Evolutionary conservation across 805 yeast species (phyloP).

Genomic region (Candida ulmi): DNA sequence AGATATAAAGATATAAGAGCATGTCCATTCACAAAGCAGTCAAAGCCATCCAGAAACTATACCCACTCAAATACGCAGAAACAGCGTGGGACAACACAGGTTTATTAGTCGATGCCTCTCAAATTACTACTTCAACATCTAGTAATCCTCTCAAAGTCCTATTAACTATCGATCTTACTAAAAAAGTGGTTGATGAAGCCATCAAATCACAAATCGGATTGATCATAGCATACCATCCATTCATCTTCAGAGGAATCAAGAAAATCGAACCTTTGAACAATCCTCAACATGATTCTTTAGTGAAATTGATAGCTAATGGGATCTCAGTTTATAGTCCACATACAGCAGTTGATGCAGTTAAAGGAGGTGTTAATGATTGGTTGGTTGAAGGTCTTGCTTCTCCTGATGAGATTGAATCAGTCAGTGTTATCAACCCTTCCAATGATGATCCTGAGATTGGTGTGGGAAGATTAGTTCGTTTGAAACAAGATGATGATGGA

Average conservation of each 20-base stretch:
- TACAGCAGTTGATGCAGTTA: conserved; percentile 90
- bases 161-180: conserved; percentile 81
- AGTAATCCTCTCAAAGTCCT: conserved; percentile 30
- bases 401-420: conserved; percentile 14
- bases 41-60: conserved; percentile 58
- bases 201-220: conserved; percentile 45
- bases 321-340: conserved; percentile 93
- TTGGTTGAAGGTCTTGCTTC: conserved; percentile 55
- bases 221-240: conserved; percentile 89
- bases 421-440: conserved; percentile 39
- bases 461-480: conserved; percentile 67
- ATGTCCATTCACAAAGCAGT: conserved; percentile 39
- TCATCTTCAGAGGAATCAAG: conserved; percentile 86
- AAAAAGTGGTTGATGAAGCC: conserved; percentile 82
- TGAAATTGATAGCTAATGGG: conserved; percentile 68
- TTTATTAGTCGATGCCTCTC: conserved; percentile 66
- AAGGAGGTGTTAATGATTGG: conserved; percentile 95
- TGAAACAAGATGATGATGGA: conserved; percentile 38
- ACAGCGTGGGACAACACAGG: conserved; percentile 96
- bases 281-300: conserved; percentile 77
- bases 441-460: conserved; percentile 49
- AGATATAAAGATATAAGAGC: not conserved
- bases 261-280: conserved; percentile 51
- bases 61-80: conserved; percentile 81
- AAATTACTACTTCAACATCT: conserved; percentile 16